Evolutionary conservation across 2,329 filamentous ascomycete genomes (phyloP).

Genomic region (Diplocarpon mali): DNA sequence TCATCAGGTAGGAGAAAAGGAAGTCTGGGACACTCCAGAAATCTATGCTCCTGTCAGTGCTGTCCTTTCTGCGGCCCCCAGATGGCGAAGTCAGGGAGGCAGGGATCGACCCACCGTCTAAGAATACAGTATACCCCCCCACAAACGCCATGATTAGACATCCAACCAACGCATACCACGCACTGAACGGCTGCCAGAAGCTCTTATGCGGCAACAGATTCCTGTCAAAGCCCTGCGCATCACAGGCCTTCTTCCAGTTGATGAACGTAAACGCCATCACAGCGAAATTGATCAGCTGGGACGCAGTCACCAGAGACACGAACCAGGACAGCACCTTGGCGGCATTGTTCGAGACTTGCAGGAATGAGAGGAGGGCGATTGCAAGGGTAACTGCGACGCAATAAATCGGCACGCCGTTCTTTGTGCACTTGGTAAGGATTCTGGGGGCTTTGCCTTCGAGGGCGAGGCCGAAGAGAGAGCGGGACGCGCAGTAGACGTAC

Average conservation of each 20-base stretch:
- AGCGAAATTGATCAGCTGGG: slow-evolving; percentile 42
- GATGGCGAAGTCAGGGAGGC: neutral
- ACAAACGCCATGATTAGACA: slow-evolving; percentile 50
- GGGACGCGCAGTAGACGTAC: slow-evolving; percentile 53
- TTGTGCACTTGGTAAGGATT: slow-evolving; percentile 48
- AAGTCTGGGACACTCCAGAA: slow-evolving; percentile 49
- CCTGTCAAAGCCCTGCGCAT: slow-evolving; percentile 34
- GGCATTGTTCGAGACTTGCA: slow-evolving; percentile 46
- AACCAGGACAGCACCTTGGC: slow-evolving; percentile 52
- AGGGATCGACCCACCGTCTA: slow-evolving; percentile 29
- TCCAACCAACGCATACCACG: slow-evolving; percentile 40
- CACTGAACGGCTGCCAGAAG: slow-evolving; percentile 44
- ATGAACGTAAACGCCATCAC: slow-evolving; percentile 44
- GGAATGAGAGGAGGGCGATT: slow-evolving; percentile 48
- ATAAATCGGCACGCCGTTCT: slow-evolving; percentile 49
- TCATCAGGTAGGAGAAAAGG: slow-evolving; percentile 48
- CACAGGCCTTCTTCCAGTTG: slow-evolving; percentile 42
- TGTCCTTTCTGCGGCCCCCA: neutral
- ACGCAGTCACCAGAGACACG: slow-evolving; percentile 44
- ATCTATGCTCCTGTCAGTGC: neutral
- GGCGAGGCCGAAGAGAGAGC: slow-evolving; percentile 58
- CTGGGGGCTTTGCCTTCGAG: slow-evolving; percentile 52
- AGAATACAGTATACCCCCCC: slow-evolving; percentile 49
- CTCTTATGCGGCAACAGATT: slow-evolving; percentile 39
- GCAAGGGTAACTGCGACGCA: slow-evolving; percentile 44